These are phyloP conservation scores for Trichosporon ovoides DNA, from an alignment of 1,284 basidiomycete genomes.

Conservation along the genomic window DNA sequence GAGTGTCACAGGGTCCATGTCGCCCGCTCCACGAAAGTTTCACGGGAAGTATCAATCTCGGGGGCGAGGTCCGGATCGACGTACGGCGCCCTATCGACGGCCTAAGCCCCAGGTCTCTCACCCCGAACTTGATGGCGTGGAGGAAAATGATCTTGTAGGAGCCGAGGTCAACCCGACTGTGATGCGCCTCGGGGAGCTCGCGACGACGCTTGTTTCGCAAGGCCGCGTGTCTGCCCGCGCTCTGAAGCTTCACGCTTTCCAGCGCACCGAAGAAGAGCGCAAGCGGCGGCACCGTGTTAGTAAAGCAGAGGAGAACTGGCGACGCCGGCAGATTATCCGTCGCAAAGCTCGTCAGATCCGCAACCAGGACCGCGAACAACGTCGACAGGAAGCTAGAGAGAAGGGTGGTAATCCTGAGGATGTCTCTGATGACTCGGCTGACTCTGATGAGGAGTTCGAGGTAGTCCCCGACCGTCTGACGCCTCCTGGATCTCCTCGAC, in stretches of 20 bases:
- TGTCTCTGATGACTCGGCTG: slow-evolving; percentile 32
- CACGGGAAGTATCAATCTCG: slow-evolving; percentile 8
- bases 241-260: slow-evolving; percentile 26
- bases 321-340: slow-evolving; percentile 29
- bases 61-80: slow-evolving; percentile 2
- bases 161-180: slow-evolving; percentile 22
- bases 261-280: slow-evolving; percentile 11
- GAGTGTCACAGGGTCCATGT: neutral
- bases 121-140: slow-evolving; percentile 25
- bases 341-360: slow-evolving; percentile 29
- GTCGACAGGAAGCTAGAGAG: slow-evolving; percentile 20
- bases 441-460: slow-evolving; percentile 41
- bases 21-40: neutral
- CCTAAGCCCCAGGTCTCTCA: slow-evolving; percentile 6
- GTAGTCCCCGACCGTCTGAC: slow-evolving; percentile 37
- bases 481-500: slow-evolving; percentile 30
- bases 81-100: slow-evolving; percentile 5
- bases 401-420: slow-evolving; percentile 24
- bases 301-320: slow-evolving; percentile 24
- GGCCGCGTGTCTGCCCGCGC: slow-evolving; percentile 33
- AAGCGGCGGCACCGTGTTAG: slow-evolving; percentile 19
- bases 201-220: slow-evolving; percentile 25
- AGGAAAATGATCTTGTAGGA: slow-evolving; percentile 32
- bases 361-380: slow-evolving; percentile 27
- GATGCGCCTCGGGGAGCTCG: slow-evolving; percentile 29